Evolutionary conservation across 768 basidiomycete species (phyloP).

Genomic region (Amanita phalloides): DNA sequence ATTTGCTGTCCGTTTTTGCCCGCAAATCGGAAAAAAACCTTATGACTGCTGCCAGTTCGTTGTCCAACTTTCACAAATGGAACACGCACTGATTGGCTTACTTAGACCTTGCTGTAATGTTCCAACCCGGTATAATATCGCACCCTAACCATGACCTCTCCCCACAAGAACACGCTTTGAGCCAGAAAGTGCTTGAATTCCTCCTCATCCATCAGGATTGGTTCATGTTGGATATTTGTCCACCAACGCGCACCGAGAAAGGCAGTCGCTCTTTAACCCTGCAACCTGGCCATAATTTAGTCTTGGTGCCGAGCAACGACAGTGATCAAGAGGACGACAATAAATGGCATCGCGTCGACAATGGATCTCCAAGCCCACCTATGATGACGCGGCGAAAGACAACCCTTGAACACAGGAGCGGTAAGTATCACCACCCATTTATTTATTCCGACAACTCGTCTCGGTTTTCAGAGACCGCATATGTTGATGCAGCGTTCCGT

Average conservation of each 20-base stretch:
- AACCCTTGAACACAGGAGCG: constrained; percentile 3
- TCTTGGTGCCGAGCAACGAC: constrained; percentile 1
- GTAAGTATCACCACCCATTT: not conserved
- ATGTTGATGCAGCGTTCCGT: constrained; percentile 3
- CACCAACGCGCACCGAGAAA: constrained; percentile 34
- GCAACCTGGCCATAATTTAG: not conserved
- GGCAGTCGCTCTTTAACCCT: not conserved
- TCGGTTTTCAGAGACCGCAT: constrained; percentile 2
- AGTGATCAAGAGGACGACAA: not conserved
- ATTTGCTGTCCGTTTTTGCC: constrained; percentile 91
- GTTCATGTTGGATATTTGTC: constrained; percentile 84
- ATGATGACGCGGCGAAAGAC: constrained; percentile 3
- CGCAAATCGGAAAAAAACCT: constrained; percentile 85
- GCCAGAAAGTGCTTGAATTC: constrained; percentile 88
- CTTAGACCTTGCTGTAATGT: constrained; percentile 91
- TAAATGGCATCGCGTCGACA: constrained; percentile 1
- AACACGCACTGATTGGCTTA: not conserved
- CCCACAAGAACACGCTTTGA: constrained; percentile 77
- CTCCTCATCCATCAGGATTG: constrained; percentile 93
- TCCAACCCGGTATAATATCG: constrained; percentile 89
- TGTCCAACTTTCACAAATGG: not conserved
- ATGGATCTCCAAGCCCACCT: not conserved
- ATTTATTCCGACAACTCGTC: not conserved
- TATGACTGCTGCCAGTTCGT: constrained; percentile 91
- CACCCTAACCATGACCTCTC: constrained; percentile 82